A percentile compares a stretch with the other conserved stretches of the same genome.
Conservation (phyloP, 805 yeast species). For the Metahyphopichia silvanorum region DNA sequence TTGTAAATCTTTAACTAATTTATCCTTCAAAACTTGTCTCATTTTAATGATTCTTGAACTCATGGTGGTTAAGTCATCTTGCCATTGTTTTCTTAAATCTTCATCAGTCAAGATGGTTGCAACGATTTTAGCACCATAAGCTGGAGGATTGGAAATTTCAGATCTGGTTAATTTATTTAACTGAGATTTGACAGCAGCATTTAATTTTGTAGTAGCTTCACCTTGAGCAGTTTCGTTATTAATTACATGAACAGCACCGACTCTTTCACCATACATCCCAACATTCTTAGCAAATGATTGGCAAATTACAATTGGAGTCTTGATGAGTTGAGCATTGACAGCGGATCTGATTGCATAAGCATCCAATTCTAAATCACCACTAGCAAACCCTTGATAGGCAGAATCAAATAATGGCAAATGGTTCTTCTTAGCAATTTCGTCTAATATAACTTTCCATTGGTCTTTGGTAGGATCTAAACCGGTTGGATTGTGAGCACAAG, state of each 20-base stretch:
- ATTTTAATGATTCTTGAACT: conserved; percentile 75
- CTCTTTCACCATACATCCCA: conserved; percentile 97
- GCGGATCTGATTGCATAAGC: conserved; percentile 79
- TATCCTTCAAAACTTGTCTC: conserved; percentile 66
- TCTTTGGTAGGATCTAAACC: conserved; percentile 88
- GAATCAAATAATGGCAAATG: conserved; percentile 88
- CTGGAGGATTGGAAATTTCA: conserved; percentile 91
- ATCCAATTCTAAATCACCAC: conserved; percentile 80
- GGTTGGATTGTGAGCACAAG: conserved; percentile 98
- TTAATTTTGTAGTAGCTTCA: conserved; percentile 32
- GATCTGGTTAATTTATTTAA: conserved; percentile 72
- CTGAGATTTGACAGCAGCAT: conserved; percentile 67
- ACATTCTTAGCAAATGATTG: conserved; percentile 97
- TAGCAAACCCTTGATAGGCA: conserved; percentile 97
- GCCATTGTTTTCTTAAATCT: conserved; percentile 76
- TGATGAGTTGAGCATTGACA: conserved; percentile 31
- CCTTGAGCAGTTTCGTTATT: conserved; percentile 32
- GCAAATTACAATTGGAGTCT: conserved; percentile 54
- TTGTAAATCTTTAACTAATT: conserved; percentile 48
- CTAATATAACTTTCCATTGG: conserved; percentile 74
- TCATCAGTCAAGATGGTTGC: conserved; percentile 66
- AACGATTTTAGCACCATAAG: conserved; percentile 92
- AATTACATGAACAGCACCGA: conserved; percentile 85
- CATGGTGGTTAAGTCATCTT: conserved; percentile 80
- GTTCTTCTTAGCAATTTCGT: conserved; percentile 53